Evolutionary conservation across 768 basidiomycete species (phyloP), one percentile per base, ranked within the genome.

Genomic region (Chalciporus piperatus): DNA sequence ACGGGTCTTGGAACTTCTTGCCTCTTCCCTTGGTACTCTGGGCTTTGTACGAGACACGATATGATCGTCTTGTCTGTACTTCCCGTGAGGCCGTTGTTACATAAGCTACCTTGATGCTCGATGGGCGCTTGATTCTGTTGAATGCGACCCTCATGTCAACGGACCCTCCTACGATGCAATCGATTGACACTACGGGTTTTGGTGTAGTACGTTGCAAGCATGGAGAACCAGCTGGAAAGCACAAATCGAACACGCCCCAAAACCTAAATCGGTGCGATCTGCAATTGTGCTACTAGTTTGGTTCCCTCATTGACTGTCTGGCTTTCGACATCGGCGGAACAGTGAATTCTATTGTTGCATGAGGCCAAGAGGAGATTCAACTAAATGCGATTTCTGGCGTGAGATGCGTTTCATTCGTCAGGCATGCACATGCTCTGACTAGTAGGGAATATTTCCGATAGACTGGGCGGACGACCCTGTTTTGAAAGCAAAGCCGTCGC

Each of bases 11-110:
- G 87, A 88, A 64, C 74, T 91, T 43, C 78, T 91, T 48, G 75
- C 86, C 17, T 82, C 84, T 5, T 88, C 86, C 3, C 65, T 91
- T 51, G 90, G 90, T 38, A 89, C 84, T 25, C 66, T 93, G 42
- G 76, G 81, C 23, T 93, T 92, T 63, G 83, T 92, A 43, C 76
- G 86, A 65, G 86, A 87, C 64, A 77, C 77, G 5, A 66, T 83
- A 59, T 89, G 58, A 50, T 20, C 27, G 10, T 30, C 47, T 41
- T 27, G 28, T 13, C 30, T 47, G 27, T 50, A 28, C 40, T 22
- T 22, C 4, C 2, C 4, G 22, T 22, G 22, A 22, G 22, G 22
- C 27, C 27, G 9, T 45, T 14, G 43, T 62, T 65, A 64, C 59
- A 61, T 64, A 64, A 66, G 51, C 61, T 27, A 28, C n/a, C 42